Conservation (phyloP, 768 basidiomycete species). For the Boletus subcaerulescens region DNA sequence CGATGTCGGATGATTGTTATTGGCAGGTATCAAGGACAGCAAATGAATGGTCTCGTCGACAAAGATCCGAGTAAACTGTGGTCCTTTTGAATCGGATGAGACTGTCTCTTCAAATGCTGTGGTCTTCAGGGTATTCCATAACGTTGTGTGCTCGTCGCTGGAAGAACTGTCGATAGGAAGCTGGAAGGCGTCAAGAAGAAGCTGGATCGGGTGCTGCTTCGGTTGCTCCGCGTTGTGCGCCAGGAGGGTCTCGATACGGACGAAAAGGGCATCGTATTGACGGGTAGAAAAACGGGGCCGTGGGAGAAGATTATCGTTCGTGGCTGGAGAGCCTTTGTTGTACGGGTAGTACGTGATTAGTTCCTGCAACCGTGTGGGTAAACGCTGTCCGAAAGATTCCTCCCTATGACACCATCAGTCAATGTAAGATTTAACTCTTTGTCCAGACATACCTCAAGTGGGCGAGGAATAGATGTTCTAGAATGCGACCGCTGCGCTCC, state of each 20-base stretch:
- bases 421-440: neutral
- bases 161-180: conserved; percentile 31
- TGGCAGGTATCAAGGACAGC: conserved; percentile 49
- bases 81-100: conserved; percentile 29
- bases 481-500: conserved; percentile 67
- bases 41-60: conserved; percentile 64
- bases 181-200: conserved; percentile 64
- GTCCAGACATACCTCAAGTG: conserved; percentile 54
- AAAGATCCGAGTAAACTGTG: conserved; percentile 51
- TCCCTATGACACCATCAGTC: conserved; percentile 41
- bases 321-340: conserved; percentile 25
- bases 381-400: conserved; percentile 49
- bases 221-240: conserved; percentile 33
- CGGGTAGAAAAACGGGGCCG: conserved; percentile 69
- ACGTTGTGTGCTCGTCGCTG: conserved; percentile 33
- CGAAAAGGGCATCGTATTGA: conserved; percentile 58
- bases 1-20: conserved; percentile 29
- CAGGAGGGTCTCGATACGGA: conserved; percentile 60
- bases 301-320: conserved; percentile 48
- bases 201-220: conserved; percentile 52
- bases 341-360: conserved; percentile 72
- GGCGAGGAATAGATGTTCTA: conserved; percentile 77
- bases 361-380: conserved; percentile 70
- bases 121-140: conserved; percentile 57
- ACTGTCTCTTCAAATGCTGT: conserved; percentile 34